A percentile compares a stretch with the other conserved stretches of the same genome.
Evolutionary conservation across 2,329 filamentous ascomycete species (phyloP).

Genomic region (Colletotrichum costaricense): DNA sequence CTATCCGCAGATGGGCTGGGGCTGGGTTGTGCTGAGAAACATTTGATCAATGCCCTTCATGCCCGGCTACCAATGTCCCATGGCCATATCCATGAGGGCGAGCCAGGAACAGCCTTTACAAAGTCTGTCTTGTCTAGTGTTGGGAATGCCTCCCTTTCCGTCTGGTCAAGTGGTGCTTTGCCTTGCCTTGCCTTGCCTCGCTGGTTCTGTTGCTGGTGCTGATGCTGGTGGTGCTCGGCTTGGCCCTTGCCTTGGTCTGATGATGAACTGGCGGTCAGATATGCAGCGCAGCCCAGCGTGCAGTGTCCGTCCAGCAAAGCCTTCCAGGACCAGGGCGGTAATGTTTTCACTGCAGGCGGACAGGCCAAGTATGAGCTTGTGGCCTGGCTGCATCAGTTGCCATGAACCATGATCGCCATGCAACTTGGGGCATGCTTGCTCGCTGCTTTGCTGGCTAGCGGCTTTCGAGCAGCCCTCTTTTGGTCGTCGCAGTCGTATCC

Average conservation of each 20-base stretch:
- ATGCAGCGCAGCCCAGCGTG: slow-evolving; percentile 44
- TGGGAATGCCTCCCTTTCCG: slow-evolving; percentile 7
- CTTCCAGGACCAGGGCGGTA: slow-evolving; percentile 41
- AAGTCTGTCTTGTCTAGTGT: slow-evolving; percentile 17
- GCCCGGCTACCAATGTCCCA: not conserved
- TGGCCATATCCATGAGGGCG: slow-evolving; percentile 1
- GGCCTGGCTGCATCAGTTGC: slow-evolving; percentile 44
- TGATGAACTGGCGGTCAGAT: slow-evolving; percentile 64
- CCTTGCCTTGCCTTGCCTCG: not conserved
- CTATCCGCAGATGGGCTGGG: slow-evolving; percentile 13
- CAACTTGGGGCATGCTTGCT: slow-evolving; percentile 35
- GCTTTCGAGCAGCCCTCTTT: slow-evolving; percentile 17
- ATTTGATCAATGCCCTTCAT: slow-evolving; percentile 34
- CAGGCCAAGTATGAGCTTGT: slow-evolving; percentile 39
- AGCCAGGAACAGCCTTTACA: slow-evolving; percentile 14
- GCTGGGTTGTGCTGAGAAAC: slow-evolving; percentile 25
- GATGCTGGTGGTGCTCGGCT: slow-evolving; percentile 11
- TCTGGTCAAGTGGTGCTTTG: not conserved
- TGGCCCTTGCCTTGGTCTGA: slow-evolving; percentile 36
- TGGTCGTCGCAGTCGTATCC: slow-evolving; percentile 3
- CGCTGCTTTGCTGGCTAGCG: slow-evolving; percentile 34
- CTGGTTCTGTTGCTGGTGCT: slow-evolving; percentile 29
- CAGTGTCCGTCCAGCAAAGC: slow-evolving; percentile 32
- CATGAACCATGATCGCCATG: slow-evolving; percentile 54
- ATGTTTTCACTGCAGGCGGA: slow-evolving; percentile 42